Base-by-base conservation (phyloP, 345 rosid genomes). In the Euclidium syriacum region DNA sequence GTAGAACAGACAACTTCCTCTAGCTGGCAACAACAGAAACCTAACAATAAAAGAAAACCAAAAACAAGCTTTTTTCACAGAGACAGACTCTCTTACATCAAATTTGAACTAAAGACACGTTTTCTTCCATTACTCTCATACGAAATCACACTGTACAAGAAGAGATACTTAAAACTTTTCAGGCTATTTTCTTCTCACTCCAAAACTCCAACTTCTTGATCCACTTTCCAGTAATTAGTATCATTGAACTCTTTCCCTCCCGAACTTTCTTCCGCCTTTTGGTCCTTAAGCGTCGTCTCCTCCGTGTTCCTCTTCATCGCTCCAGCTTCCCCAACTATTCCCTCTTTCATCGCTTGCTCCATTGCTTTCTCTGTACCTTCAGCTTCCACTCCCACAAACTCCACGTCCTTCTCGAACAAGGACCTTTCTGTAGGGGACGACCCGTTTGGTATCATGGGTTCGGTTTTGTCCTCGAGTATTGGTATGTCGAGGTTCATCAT, bases 281-380 rank as follows among this genome's bases (percentile, higher is more conserved):
- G 80, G 54, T 79, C 81, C 58, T 84, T 85, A 33, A 33, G 56
- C 75, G 76, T 79, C n/a, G n/a, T n/a, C n/a, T n/a, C n/a, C 2
- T 84, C 85, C 22, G 65, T 49, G 71, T 65, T 83, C 83, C 84
- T 80, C 81, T 84, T 95, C 73, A 95, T 58, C 1, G 89, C 87
- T 46, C 89, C 96, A 2, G 96, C 96, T 74, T 90, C 99, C 20
- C 95, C 97, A 18, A 90, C 95, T 65, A 86, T 88, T 44, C 96
- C 97, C 72, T 94, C 89, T 75, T 90, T 90, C 22, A 86, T 80
- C 19, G 97, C 95, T 65, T 80, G 96, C 8, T 90, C 99, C 97
- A 85, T 94, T 11, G 97, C 96, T 75, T 84, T 88, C 75, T 88
- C 95, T 2, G 94, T 77, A 17, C 95, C 96, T 85, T 86, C 96